These are phyloP conservation scores for Stylosanthes scabra DNA, from an alignment of 331 rosid species.

Conservation along the genomic window DNA sequence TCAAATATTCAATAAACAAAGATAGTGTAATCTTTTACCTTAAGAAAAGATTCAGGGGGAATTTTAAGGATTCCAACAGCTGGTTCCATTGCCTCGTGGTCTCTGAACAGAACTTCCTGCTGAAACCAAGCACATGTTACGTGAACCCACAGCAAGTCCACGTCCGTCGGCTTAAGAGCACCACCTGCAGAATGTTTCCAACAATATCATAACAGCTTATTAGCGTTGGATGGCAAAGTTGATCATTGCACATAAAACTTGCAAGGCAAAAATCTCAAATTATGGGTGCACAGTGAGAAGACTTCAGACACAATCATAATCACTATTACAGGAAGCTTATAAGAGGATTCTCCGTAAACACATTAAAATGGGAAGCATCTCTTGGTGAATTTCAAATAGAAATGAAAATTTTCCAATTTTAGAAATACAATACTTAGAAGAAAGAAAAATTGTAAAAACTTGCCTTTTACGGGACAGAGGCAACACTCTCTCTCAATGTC, in stretches of 20 bases:
- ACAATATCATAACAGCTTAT: constrained; percentile 33
- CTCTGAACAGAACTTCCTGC: constrained; percentile 80
- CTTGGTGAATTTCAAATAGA: constrained; percentile 20
- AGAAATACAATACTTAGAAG: background rate
- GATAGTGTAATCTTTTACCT: constrained; percentile 54
- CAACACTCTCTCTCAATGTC: constrained; percentile 86
- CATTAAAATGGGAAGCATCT: constrained; percentile 6
- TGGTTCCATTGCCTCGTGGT: constrained; percentile 92
- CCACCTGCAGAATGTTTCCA: constrained; percentile 69
- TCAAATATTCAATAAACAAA: background rate
- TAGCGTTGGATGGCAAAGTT: constrained; percentile 22
- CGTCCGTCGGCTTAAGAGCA: constrained; percentile 94
- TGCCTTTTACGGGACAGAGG: constrained; percentile 97
- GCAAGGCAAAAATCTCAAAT: background rate
- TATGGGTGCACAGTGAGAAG: constrained; percentile 9
- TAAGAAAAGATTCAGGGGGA: constrained; percentile 67
- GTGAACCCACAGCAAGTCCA: constrained; percentile 89
- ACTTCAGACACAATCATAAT: constrained; percentile 25
- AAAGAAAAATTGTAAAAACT: constrained; percentile 30
- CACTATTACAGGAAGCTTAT: constrained; percentile 21
- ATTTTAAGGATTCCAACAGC: constrained; percentile 88
- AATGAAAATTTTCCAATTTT: constrained; percentile 19
- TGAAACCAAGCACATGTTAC: constrained; percentile 97
- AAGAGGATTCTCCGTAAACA: constrained; percentile 30
- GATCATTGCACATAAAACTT: background rate